Conservation (phyloP, 495 filamentous ascomycete species). For the Trichoderma asperelloides region DNA sequence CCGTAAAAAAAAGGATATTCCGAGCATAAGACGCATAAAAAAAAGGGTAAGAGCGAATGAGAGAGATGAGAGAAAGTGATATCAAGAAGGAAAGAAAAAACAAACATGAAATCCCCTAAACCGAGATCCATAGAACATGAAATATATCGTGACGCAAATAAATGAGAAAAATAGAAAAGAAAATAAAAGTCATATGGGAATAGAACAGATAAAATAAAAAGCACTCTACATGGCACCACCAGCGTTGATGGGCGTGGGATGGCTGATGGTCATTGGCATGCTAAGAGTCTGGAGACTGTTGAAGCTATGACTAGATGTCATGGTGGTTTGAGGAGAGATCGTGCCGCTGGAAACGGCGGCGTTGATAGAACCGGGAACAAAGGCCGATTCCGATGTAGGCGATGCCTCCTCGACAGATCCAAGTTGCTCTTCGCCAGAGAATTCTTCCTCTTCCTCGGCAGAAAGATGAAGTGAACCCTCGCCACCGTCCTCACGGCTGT, state of each 20-base stretch:
- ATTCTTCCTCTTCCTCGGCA: slow-evolving; percentile 73
- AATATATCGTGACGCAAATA: slow-evolving; percentile 13
- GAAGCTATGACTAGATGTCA: slow-evolving; percentile 27
- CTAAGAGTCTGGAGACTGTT: slow-evolving; percentile 44
- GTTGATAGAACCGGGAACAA: slow-evolving; percentile 36
- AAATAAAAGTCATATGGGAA: slow-evolving; percentile 4
- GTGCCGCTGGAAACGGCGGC: slow-evolving; percentile 21
- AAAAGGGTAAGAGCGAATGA: slow-evolving; percentile 11
- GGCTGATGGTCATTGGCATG: slow-evolving; percentile 52
- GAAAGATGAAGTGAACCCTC: slow-evolving; percentile 56
- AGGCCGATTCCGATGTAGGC: slow-evolving; percentile 51
- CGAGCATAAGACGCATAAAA: slow-evolving; percentile 6
- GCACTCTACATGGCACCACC: slow-evolving; percentile 22
- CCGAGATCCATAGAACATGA: slow-evolving; percentile 9
- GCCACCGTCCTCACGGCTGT: slow-evolving; percentile 66
- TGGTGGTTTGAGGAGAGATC: slow-evolving; percentile 22
- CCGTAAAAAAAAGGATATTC: slow-evolving; percentile 10
- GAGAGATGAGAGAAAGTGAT: slow-evolving; percentile 6
- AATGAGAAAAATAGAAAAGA: not conserved
- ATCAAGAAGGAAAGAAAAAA: slow-evolving; percentile 9
- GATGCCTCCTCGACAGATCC: slow-evolving; percentile 69
- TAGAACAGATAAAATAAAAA: slow-evolving; percentile 9
- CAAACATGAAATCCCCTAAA: slow-evolving; percentile 12
- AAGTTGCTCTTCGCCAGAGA: slow-evolving; percentile 58
- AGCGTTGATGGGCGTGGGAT: slow-evolving; percentile 34